Evolutionary conservation across 495 filamentous ascomycete species (phyloP).

Genomic region (Talaromyces wortmannii): DNA sequence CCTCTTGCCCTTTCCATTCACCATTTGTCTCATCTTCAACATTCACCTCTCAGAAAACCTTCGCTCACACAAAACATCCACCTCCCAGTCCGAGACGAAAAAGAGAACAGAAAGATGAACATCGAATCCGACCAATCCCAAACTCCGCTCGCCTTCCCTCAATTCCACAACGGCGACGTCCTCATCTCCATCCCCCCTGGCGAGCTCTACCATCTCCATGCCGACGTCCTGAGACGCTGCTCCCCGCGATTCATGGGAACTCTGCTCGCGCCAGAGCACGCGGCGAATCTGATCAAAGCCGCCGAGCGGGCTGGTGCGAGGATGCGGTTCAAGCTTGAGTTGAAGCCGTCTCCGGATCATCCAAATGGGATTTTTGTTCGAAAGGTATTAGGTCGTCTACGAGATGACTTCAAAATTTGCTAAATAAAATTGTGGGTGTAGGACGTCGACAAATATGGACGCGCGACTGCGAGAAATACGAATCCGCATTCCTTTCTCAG

Average conservation of each 20-base stretch:
- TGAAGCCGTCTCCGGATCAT: constrained; percentile 4
- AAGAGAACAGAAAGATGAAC: neutral
- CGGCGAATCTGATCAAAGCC: constrained; percentile 6
- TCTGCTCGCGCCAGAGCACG: constrained; percentile 7
- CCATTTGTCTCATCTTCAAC: too few species aligned
- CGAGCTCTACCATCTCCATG: constrained; percentile 25
- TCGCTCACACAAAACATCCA: too few species aligned
- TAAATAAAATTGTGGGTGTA: neutral
- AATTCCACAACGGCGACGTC: constrained; percentile 29
- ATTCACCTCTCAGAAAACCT: too few species aligned
- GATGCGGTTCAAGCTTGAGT: constrained; percentile 13
- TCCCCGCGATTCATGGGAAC: constrained; percentile 9
- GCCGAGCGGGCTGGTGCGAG: constrained; percentile 6
- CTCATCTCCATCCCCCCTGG: constrained; percentile 19
- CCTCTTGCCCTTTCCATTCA: too few species aligned
- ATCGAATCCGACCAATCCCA: neutral
- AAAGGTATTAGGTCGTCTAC: neutral
- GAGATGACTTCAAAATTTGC: neutral
- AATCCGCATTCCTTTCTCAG: neutral
- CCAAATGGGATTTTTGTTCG: neutral
- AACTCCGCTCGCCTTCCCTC: constrained; percentile 11
- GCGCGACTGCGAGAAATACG: neutral
- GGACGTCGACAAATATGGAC: constrained; percentile 2
- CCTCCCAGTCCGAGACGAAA: too few species aligned
- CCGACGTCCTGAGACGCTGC: constrained; percentile 10